A percentile compares a stretch with the other conserved stretches of the same genome.
Conservation (phyloP, 345 rosid genomes). For the Limnanthes douglasii region DNA sequence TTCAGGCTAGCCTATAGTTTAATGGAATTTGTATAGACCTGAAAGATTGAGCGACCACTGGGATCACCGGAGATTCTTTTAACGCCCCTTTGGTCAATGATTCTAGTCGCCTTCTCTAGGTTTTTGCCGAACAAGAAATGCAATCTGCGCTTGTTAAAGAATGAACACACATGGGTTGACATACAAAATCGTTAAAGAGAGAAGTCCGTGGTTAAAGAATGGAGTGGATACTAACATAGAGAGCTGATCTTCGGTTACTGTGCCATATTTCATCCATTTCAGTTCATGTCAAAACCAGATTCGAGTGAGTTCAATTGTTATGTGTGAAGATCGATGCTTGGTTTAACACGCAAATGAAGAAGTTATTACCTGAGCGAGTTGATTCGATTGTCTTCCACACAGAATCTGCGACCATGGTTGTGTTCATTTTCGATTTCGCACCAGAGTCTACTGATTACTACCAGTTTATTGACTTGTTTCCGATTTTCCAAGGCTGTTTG, state of each 20-base stretch:
- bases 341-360: too few species aligned
- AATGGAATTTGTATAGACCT: conserved; percentile 23
- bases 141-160: conserved; percentile 24
- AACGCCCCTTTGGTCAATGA: conserved; percentile 64
- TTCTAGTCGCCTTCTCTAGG: conserved; percentile 66
- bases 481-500: too few species aligned
- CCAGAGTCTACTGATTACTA: background rate
- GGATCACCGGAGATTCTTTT: conserved; percentile 63
- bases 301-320: too few species aligned
- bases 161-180: too few species aligned
- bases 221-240: conserved; percentile 47
- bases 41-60: conserved; percentile 64
- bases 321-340: background rate
- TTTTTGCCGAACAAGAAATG: conserved; percentile 86
- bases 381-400: conserved; percentile 47
- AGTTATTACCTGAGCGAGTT: conserved; percentile 26
- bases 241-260: conserved; percentile 73
- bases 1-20: background rate
- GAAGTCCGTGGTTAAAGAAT: too few species aligned
- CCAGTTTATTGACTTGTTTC: too few species aligned
- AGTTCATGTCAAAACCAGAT: background rate
- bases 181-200: too few species aligned
- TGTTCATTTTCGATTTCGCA: conserved; percentile 10
- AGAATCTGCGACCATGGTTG: conserved; percentile 36
- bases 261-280: background rate